Evolutionary conservation across 2,329 filamentous ascomycete species (phyloP).

Genomic region (Fusarium sublunatum): DNA sequence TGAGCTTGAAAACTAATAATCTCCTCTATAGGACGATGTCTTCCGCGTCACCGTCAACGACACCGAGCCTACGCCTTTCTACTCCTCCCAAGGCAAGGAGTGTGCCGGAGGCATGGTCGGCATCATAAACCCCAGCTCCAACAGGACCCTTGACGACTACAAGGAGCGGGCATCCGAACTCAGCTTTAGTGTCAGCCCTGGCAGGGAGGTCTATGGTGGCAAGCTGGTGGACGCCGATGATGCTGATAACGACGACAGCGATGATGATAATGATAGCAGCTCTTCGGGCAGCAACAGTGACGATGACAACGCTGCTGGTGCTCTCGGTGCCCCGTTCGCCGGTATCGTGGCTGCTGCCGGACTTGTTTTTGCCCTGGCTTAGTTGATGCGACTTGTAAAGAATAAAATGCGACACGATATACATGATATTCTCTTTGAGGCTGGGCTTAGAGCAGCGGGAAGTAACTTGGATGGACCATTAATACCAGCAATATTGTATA

Average conservation of each 20-base stretch:
- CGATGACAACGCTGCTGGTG: constrained; percentile 31
- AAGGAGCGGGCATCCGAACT: constrained; percentile 46
- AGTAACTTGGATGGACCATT: constrained; percentile 10
- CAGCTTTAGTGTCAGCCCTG: constrained; percentile 46
- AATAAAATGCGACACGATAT: constrained; percentile 29
- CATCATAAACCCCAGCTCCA: constrained; percentile 51
- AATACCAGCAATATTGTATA: constrained; percentile 12
- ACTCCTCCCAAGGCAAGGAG: constrained; percentile 54
- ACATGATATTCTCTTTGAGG: constrained; percentile 16
- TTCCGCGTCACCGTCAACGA: constrained; percentile 51
- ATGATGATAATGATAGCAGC: constrained; percentile 11
- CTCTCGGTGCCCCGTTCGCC: constrained; percentile 29
- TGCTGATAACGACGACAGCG: constrained; percentile 18
- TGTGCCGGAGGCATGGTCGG: constrained; percentile 55
- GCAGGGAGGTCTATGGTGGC: constrained; percentile 45
- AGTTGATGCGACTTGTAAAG: background rate
- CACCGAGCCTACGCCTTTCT: constrained; percentile 52
- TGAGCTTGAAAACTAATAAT: constrained; percentile 11
- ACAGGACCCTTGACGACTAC: constrained; percentile 50
- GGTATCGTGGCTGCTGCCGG: constrained; percentile 35
- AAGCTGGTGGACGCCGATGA: constrained; percentile 43
- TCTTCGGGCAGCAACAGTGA: constrained; percentile 20
- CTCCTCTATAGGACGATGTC: constrained; percentile 46
- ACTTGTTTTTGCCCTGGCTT: constrained; percentile 36
- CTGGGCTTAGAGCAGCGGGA: constrained; percentile 6